Conservation (phyloP, 495 filamentous ascomycete species). For the Xylaria telfairii region DNA sequence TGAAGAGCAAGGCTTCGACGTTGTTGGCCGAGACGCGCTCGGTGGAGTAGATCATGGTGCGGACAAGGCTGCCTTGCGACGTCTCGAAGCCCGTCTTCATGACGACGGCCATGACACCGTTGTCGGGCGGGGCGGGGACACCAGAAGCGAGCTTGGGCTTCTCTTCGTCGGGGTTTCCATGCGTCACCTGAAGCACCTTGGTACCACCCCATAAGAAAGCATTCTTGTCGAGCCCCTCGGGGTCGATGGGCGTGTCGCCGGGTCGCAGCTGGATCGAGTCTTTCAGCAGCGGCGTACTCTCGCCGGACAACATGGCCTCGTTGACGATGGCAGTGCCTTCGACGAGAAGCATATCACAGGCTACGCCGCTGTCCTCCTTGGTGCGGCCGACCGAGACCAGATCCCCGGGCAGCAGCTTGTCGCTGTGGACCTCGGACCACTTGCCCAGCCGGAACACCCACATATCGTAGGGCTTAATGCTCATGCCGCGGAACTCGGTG, state of each 20-base stretch:
- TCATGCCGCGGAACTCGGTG: slow-evolving; percentile 98
- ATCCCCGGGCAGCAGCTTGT: slow-evolving; percentile 95
- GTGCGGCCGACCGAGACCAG: slow-evolving; percentile 92
- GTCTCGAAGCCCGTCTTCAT: slow-evolving; percentile 99
- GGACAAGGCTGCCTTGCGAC: slow-evolving; percentile 94
- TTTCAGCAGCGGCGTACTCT: slow-evolving; percentile 96
- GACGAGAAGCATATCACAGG: slow-evolving; percentile 94
- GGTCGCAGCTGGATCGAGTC: slow-evolving; percentile 94
- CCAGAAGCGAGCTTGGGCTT: slow-evolving; percentile 70
- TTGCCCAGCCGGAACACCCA: slow-evolving; percentile 85
- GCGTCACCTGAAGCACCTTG: slow-evolving; percentile 94
- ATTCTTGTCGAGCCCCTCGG: slow-evolving; percentile 94
- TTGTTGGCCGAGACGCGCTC: slow-evolving; percentile 98
- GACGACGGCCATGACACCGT: slow-evolving; percentile 91
- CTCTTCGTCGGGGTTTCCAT: slow-evolving; percentile 77
- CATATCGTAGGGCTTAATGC: slow-evolving; percentile 95
- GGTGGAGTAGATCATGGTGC: slow-evolving; percentile 99
- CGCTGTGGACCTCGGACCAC: slow-evolving; percentile 90
- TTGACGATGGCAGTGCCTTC: slow-evolving; percentile 98
- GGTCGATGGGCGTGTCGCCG: slow-evolving; percentile 80
- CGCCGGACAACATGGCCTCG: slow-evolving; percentile 98
- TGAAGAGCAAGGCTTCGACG: slow-evolving; percentile 91
- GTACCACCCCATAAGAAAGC: slow-evolving; percentile 95
- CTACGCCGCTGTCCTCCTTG: slow-evolving; percentile 96
- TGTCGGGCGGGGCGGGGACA: slow-evolving; percentile 78